Percentiles rank a stretch among this genome's conserved stretches.
Evolutionary conservation across 2,329 filamentous ascomycete species (phyloP).

Genomic region (Aspergillus brunneoviolaceus): DNA sequence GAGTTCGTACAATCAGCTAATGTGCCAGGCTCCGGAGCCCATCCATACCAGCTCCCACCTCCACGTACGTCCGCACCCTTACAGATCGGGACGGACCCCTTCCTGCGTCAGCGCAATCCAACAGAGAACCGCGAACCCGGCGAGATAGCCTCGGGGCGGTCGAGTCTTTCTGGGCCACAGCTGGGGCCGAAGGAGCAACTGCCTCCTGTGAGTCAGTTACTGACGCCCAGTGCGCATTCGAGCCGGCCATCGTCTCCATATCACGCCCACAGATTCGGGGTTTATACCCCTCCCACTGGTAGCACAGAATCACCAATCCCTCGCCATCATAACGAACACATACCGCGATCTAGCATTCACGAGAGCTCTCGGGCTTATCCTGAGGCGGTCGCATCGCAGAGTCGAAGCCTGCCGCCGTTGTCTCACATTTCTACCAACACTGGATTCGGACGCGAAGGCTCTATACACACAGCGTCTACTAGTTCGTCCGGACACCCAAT

Average conservation of each 20-base stretch:
- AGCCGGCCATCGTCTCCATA: slow-evolving; percentile 31
- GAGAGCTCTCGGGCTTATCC: slow-evolving; percentile 21
- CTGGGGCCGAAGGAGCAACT: slow-evolving; percentile 31
- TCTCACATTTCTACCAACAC: slow-evolving; percentile 29
- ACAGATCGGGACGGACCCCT: slow-evolving; percentile 37
- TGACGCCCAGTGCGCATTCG: slow-evolving; percentile 34
- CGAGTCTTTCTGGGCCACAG: slow-evolving; percentile 14
- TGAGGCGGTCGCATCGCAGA: slow-evolving; percentile 22
- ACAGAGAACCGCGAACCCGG: slow-evolving; percentile 25
- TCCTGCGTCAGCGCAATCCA: slow-evolving; percentile 27
- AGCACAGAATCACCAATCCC: slow-evolving; percentile 20
- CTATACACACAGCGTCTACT: slow-evolving; percentile 21
- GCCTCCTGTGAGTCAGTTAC: slow-evolving; percentile 42
- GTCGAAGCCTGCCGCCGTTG: slow-evolving; percentile 30
- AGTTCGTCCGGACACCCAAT: slow-evolving; percentile 21
- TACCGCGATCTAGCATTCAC: slow-evolving; percentile 15
- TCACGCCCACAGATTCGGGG: slow-evolving; percentile 24
- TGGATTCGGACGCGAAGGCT: slow-evolving; percentile 20
- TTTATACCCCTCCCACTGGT: slow-evolving; percentile 17
- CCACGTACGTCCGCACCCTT: slow-evolving; percentile 35
- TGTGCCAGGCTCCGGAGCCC: slow-evolving; percentile 30
- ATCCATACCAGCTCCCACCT: slow-evolving; percentile 43
- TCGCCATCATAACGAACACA: slow-evolving; percentile 23
- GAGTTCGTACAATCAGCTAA: slow-evolving; percentile 32
- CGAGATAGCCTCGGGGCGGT: slow-evolving; percentile 13